Evolutionary conservation across 495 filamentous ascomycete species (phyloP).

Genomic region (Aspergillus steynii): DNA sequence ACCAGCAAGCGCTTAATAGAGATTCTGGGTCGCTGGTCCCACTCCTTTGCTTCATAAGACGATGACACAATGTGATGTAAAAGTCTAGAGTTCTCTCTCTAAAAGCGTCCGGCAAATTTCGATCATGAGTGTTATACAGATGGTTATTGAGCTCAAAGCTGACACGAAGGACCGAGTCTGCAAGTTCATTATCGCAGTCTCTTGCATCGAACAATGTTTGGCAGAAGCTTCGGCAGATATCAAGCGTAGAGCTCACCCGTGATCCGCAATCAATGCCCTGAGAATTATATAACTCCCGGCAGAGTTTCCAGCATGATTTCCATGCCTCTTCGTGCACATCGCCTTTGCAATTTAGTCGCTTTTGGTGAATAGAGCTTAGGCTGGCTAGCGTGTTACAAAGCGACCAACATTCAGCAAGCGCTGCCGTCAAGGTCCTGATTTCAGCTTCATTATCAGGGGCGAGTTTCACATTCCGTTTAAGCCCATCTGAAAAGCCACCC

Average conservation of each 20-base stretch:
- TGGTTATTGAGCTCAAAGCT: slow-evolving; percentile 96
- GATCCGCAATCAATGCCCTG: slow-evolving; percentile 68
- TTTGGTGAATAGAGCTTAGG: slow-evolving; percentile 80
- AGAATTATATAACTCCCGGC: slow-evolving; percentile 82
- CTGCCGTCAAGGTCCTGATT: slow-evolving; percentile 69
- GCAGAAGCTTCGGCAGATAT: slow-evolving; percentile 89
- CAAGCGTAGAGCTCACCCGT: slow-evolving; percentile 76
- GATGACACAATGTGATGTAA: slow-evolving; percentile 88
- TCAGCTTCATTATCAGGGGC: slow-evolving; percentile 60
- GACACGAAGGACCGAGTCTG: slow-evolving; percentile 83
- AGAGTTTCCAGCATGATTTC: slow-evolving; percentile 90
- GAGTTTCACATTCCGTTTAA: slow-evolving; percentile 21
- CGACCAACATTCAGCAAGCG: slow-evolving; percentile 89
- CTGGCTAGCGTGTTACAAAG: slow-evolving; percentile 87
- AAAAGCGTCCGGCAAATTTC: slow-evolving; percentile 82
- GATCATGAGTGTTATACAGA: slow-evolving; percentile 86
- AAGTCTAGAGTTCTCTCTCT: slow-evolving; percentile 88
- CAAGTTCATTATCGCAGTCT: slow-evolving; percentile 67
- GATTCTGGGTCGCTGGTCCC: slow-evolving; percentile 75
- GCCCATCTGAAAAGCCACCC: slow-evolving; percentile 38
- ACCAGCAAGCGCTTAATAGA: slow-evolving; percentile 84
- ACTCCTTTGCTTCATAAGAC: slow-evolving; percentile 88
- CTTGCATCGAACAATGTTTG: slow-evolving; percentile 85
- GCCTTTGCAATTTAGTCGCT: slow-evolving; percentile 64
- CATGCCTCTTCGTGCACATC: slow-evolving; percentile 84